Evolutionary conservation across 768 basidiomycete species (phyloP), one percentile per base, ranked within the genome.

Genomic region (Pisolithus marmoratus): DNA sequence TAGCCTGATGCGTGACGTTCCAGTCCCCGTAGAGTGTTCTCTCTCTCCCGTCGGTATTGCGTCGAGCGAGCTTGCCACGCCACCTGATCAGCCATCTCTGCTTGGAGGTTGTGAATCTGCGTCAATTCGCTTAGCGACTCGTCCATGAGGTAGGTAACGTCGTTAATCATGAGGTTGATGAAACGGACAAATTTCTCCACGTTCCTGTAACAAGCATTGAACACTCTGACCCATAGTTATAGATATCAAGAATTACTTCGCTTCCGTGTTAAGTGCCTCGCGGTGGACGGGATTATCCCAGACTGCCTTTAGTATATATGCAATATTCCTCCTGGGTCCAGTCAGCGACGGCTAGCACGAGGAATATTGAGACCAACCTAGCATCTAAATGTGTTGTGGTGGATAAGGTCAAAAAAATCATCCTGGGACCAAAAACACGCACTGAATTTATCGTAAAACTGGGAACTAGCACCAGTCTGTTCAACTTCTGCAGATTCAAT

Each of bases 391-490:
- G 41, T 48, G 20, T 29, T 36, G 17, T 34, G 48, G 7, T 37
- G 23, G 46, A 52, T 53, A 11, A 52, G 27, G 46, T 40, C 24
- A 59, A 64, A 42, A 31, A 8, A 38, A 42, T 27, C 7, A 36
- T 8, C 15, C 11, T 23, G 34, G 15, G 12, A 42, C 48, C 27
- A 46, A 58, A 17, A 26, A 4, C 15, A 80, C 87, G 57, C 62
- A 90, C 90, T 90, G 63, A 94, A 95, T 83, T 96, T 94, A 68
- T 96, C 95, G 70, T 96, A 98, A 72, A 99, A 98, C 63, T 98
- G 95, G 0, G 94, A 95, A 63, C 94, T 95, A 20, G 94, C 91
- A 27, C 96, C 96, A 0, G 96, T 99, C 60, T 88, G 87, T 67
- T 99, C 96, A 42, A 97, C 94, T 80, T 98, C 95, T 95, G 64